Percentiles rank a stretch among this genome's conserved stretches.
Conservation (phyloP, 2,329 filamentous ascomycete genomes). For the Diaporthe capsici region DNA sequence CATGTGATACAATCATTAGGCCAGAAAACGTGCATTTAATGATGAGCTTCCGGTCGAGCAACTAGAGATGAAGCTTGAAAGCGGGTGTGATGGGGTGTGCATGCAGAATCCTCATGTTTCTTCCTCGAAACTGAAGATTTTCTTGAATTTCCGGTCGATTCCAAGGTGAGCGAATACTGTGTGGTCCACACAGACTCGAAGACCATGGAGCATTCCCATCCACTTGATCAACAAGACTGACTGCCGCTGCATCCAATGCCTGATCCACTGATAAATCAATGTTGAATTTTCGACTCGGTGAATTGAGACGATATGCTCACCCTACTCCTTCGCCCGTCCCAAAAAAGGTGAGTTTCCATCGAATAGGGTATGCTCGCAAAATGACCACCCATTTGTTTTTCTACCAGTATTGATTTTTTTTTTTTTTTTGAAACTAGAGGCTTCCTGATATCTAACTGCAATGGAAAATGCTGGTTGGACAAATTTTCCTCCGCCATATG, state of each 20-base stretch:
- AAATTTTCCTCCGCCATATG: not conserved
- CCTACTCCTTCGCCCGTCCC: no score
- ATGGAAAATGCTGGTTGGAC: not conserved
- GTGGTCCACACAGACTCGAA: no score
- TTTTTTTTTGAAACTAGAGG: no score
- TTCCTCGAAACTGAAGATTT: not conserved
- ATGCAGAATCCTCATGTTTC: not conserved
- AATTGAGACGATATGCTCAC: no score
- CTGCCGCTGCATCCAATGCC: not conserved
- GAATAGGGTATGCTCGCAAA: not conserved
- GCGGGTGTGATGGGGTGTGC: not conserved
- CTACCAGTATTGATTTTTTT: no score
- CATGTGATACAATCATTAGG: not conserved
- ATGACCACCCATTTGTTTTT: not conserved
- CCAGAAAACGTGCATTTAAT: not conserved
- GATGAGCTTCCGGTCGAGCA: not conserved
- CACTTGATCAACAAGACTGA: not conserved
- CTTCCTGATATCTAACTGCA: not conserved
- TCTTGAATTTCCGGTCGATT: no score
- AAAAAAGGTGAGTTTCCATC: not conserved
- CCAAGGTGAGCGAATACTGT: no score
- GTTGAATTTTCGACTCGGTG: no score
- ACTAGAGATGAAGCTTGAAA: not conserved
- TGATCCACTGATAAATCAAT: not conserved
- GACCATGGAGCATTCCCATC: no score